Percentiles rank a stretch among this genome's conserved stretches.
These are phyloP conservation scores for Penicillium frequentans DNA, from an alignment of 2,329 filamentous ascomycete genomes.

Conservation along the genomic window DNA sequence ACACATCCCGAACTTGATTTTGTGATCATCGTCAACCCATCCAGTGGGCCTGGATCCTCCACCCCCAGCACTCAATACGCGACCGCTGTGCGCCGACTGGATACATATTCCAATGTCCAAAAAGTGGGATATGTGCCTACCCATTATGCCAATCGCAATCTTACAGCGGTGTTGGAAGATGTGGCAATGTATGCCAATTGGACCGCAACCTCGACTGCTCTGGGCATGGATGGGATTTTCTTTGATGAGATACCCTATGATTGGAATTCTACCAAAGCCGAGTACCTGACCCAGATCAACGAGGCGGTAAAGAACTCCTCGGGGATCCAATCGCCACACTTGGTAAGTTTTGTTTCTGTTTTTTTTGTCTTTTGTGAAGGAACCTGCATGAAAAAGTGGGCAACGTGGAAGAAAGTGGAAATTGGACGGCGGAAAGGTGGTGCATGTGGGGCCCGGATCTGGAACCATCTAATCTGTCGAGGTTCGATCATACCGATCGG, in stretches of 20 bases:
- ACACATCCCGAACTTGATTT: background rate
- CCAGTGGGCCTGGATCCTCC: constrained; percentile 1
- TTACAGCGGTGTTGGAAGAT: background rate
- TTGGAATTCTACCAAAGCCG: background rate
- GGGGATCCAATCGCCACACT: background rate
- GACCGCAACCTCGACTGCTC: background rate
- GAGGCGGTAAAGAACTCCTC: background rate
- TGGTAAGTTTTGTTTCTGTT: background rate
- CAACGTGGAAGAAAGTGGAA: background rate
- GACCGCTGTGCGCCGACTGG: background rate
- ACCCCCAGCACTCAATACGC: background rate
- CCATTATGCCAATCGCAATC: background rate
- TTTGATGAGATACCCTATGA: constrained; percentile 2
- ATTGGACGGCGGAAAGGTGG: background rate
- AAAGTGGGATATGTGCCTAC: constrained; percentile 2
- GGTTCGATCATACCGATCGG: background rate
- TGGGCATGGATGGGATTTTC: constrained; percentile 3
- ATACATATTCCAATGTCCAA: constrained; percentile 1
- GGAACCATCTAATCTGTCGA: background rate
- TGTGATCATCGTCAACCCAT: constrained; percentile 1
- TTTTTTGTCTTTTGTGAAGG: background rate
- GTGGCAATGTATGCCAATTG: constrained; percentile 2
- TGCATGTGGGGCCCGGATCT: background rate
- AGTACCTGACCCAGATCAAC: constrained; percentile 1
- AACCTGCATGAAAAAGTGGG: background rate